Conservation (phyloP, 2,329 filamentous ascomycete genomes). For the Claviceps sp. region DNA sequence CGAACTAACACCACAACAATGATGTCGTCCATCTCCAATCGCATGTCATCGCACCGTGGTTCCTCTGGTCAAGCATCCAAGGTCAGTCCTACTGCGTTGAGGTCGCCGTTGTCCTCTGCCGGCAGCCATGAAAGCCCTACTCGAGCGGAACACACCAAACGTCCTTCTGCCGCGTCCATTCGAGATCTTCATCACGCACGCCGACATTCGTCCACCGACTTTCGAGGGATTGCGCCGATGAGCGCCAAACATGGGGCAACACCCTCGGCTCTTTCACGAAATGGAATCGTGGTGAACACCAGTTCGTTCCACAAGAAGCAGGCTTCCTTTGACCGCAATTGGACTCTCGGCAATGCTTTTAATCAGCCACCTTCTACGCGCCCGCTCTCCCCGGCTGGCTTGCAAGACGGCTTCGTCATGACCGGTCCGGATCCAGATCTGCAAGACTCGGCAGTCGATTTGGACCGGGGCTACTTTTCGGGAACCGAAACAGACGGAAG, state of each 20-base stretch:
- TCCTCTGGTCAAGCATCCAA: slow-evolving; percentile 39
- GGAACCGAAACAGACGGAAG: slow-evolving; percentile 70
- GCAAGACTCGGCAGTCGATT: slow-evolving; percentile 42
- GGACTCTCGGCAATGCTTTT: slow-evolving; percentile 47
- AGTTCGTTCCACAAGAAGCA: slow-evolving; percentile 45
- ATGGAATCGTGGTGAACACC: slow-evolving; percentile 28
- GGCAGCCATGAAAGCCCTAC: slow-evolving; percentile 31
- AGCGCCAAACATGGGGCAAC: slow-evolving; percentile 10
- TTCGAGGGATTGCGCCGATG: slow-evolving; percentile 26
- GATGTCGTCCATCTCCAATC: slow-evolving; percentile 27
- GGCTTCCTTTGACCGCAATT: slow-evolving; percentile 57
- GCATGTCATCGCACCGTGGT: slow-evolving; percentile 33
- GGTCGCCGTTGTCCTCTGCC: slow-evolving; percentile 26
- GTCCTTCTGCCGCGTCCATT: slow-evolving; percentile 70
- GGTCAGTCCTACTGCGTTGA: slow-evolving; percentile 29
- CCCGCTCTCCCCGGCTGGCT: slow-evolving; percentile 39
- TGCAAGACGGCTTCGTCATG: slow-evolving; percentile 29
- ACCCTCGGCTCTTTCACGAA: slow-evolving; percentile 28
- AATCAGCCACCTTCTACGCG: slow-evolving; percentile 23
- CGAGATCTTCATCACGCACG: slow-evolving; percentile 73
- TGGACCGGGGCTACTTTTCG: slow-evolving; percentile 88
- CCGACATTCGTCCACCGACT: slow-evolving; percentile 78
- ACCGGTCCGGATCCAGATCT: slow-evolving; percentile 23
- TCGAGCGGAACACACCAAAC: slow-evolving; percentile 35
- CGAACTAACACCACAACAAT: slow-evolving; percentile 43